A percentile compares a stretch with the other conserved stretches of the same genome.
Conservation (phyloP, 495 filamentous ascomycete genomes). For the Penicillium maclennaniae region DNA sequence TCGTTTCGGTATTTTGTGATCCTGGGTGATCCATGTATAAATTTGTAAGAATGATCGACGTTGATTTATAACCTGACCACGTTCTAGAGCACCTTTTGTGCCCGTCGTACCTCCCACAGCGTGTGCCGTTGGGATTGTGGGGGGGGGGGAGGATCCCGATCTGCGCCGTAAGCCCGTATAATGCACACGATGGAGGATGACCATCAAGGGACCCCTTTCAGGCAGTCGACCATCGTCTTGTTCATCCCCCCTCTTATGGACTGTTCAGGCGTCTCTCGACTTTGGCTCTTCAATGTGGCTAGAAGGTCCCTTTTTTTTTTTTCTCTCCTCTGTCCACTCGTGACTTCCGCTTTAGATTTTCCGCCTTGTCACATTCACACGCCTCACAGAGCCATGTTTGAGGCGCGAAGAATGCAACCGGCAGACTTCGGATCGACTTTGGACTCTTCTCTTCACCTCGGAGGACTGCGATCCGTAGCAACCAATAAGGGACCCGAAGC, state of each 20-base stretch:
- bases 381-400: background rate
- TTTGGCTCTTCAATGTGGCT: background rate
- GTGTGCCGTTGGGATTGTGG: background rate
- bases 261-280: background rate
- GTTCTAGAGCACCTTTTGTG: background rate
- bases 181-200: too few relatives aligned
- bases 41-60: constrained; percentile 1
- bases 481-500: background rate
- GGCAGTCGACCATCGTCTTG: background rate
- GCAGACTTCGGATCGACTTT: too few relatives aligned
- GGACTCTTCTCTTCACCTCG: too few relatives aligned
- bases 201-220: too few relatives aligned
- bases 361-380: background rate
- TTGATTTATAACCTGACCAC: background rate
- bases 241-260: too few relatives aligned
- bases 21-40: constrained; percentile 6
- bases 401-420: background rate
- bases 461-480: background rate
- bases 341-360: background rate
- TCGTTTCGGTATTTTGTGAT: background rate
- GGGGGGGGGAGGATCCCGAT: too few relatives aligned
- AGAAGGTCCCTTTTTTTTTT: background rate
- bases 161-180: background rate
- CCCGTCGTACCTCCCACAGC: background rate
- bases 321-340: too few relatives aligned